A percentile compares a stretch with the other conserved stretches of the same genome.
Conservation (phyloP, 2,329 filamentous ascomycete genomes). For the Alternaria gansuensis region DNA sequence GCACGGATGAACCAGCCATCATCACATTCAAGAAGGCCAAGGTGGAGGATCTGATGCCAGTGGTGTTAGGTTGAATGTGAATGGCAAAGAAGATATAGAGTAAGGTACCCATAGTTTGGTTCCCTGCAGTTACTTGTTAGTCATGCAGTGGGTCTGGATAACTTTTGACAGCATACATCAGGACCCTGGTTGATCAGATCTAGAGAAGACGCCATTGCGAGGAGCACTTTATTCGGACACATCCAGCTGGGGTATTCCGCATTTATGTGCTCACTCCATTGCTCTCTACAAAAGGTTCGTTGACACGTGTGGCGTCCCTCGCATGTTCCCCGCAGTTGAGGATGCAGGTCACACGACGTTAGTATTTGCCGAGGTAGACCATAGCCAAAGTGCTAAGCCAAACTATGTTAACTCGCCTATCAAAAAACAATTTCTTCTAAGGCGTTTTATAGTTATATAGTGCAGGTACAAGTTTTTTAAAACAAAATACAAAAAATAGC, state of each 20-base stretch:
- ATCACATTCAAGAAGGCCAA: slow-evolving; percentile 50
- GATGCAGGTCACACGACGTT: too few species aligned
- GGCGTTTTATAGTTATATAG: too few species aligned
- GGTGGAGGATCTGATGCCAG: slow-evolving; percentile 41
- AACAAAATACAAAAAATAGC: too few species aligned
- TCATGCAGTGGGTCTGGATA: not conserved
- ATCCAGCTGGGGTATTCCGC: not conserved
- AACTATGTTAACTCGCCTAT: too few species aligned
- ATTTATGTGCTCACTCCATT: not conserved
- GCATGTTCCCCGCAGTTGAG: not conserved
- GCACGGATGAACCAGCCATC: slow-evolving; percentile 50
- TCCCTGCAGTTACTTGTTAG: slow-evolving; percentile 31
- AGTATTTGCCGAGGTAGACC: too few species aligned
- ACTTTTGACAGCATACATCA: slow-evolving; percentile 16
- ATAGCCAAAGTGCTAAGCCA: not conserved
- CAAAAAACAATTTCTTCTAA: too few species aligned
- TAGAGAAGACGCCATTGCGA: slow-evolving; percentile 19
- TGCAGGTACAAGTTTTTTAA: too few species aligned
- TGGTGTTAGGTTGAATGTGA: not conserved
- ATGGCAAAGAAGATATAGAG: not conserved
- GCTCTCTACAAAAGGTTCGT: not conserved
- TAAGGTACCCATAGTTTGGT: slow-evolving; percentile 50
- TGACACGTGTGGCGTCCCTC: not conserved
- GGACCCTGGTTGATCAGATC: slow-evolving; percentile 33
- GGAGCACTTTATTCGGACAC: not conserved